Evolutionary conservation across 352 stramenopile genomes (phyloP), one percentile per base, ranked within the genome.

Genomic region (Halophytophthora batemanensis): DNA sequence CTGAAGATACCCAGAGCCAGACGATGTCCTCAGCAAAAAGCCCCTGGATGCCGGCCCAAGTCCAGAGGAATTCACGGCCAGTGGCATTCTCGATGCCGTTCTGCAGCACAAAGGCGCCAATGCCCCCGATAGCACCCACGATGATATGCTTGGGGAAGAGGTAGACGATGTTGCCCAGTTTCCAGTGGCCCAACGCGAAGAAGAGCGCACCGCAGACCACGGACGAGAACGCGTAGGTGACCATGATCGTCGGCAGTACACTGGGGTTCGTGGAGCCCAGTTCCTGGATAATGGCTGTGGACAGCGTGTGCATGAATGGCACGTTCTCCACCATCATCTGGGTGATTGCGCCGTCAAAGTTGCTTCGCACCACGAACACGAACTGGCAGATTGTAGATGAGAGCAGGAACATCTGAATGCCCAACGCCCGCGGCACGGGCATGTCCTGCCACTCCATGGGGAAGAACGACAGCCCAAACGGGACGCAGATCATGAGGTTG

Each of bases 261-360:
- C 77, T 80, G 14, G 86, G 70, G 31, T 70, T 86, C 42, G 66
- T 75, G 13, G 80, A 69, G 11, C 87, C 91, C 28, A 96, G 64
- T 42, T 94, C 69, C 36, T 88, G 66, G 58, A 97, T 94, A 58
- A 93, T 90, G 14, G 73, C 66, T 33, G 90, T 70, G 14, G 88
- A 84, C 28, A 98, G 72, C 7, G 83, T 86, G 65, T 97, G 88
- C 76, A 94, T 95, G 69, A 98, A 98, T 19, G 95, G 95, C 44
- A 98, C 86, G 62, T 98, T 98, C 64, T 98, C 95, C 31, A 98
- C 89, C 93, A 98, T 98, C 83, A 97, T 96, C 61, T 88, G 85
- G 51, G 76, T 77, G 47, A 92, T 82, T 0, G 76, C 59, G 10
- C 81, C 74, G 42, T 88, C 73, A 43, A 92, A 92, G 18, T 80